These are phyloP conservation scores for Trichoderma sp. DNA, from an alignment of 2,329 filamentous ascomycete species.

Conservation along the genomic window DNA sequence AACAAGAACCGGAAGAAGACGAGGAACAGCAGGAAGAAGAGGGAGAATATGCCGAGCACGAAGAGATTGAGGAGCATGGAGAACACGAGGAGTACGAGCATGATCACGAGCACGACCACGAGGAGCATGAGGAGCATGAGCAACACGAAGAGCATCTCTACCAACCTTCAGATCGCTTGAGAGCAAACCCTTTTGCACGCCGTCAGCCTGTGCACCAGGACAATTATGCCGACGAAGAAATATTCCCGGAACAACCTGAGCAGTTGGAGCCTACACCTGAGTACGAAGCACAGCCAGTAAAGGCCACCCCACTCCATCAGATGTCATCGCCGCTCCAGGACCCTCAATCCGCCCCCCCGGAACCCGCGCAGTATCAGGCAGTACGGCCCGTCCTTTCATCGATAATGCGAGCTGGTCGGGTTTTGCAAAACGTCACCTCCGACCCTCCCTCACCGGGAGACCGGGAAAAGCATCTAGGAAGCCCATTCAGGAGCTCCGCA, in stretches of 20 bases:
- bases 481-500: constrained; percentile 49
- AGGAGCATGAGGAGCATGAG: background rate
- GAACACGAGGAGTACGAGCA: background rate
- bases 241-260: constrained; percentile 19
- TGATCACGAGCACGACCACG: constrained; percentile 16
- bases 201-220: background rate
- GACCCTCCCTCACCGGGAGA: constrained; percentile 55
- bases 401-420: constrained; percentile 56
- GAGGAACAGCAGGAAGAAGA: background rate
- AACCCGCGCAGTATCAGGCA: constrained; percentile 30
- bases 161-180: background rate
- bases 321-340: constrained; percentile 38
- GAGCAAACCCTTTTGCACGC: background rate
- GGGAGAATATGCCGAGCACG: background rate
- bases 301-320: constrained; percentile 38
- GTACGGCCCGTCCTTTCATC: constrained; percentile 50
- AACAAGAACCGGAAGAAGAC: background rate
- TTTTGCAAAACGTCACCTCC: constrained; percentile 56
- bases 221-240: constrained; percentile 18
- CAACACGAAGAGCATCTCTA: background rate
- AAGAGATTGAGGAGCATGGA: constrained; percentile 8
- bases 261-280: constrained; percentile 16
- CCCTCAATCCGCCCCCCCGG: constrained; percentile 31
- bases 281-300: constrained; percentile 22
- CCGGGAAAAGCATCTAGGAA: constrained; percentile 50